Evolutionary conservation across 1,139 yeast species (phyloP).

Genomic region (Pichia inconspicua): DNA sequence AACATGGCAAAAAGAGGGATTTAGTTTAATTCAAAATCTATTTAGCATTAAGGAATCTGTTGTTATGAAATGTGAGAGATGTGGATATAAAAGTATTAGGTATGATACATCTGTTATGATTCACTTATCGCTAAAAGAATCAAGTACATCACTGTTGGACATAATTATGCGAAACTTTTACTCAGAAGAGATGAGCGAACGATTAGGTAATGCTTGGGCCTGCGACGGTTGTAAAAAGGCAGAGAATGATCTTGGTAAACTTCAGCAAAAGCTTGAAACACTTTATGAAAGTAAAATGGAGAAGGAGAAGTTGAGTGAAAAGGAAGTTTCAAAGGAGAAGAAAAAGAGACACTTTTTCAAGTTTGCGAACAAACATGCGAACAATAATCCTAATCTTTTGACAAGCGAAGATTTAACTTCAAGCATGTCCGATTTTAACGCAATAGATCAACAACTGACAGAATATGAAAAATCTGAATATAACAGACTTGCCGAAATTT

Average conservation of each 20-base stretch:
- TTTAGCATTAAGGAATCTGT: conserved; percentile 83
- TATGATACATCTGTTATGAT: conserved; percentile 27
- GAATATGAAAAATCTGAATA: conserved; percentile 17
- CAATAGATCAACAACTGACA: conserved; percentile 5
- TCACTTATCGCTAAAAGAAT: conserved; percentile 22
- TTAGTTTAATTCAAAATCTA: conserved; percentile 56
- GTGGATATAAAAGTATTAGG: conserved; percentile 47
- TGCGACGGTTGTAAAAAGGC: conserved; percentile 69
- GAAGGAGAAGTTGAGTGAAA: conserved; percentile 9
- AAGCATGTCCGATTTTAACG: conserved; percentile 1
- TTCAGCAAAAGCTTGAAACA: conserved; percentile 13
- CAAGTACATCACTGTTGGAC: conserved; percentile 18
- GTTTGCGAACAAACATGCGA: background rate
- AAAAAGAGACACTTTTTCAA: conserved; percentile 8
- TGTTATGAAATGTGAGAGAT: conserved; percentile 51
- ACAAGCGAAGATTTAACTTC: background rate
- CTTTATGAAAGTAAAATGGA: conserved; percentile 10
- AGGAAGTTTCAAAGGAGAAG: conserved; percentile 10
- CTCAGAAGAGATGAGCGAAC: conserved; percentile 49
- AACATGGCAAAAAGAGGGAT: conserved; percentile 47
- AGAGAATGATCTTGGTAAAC: conserved; percentile 31
- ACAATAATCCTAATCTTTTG: conserved; percentile 1
- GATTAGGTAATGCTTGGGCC: conserved; percentile 67
- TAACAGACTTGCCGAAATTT: conserved; percentile 13
- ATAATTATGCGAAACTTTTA: conserved; percentile 19